phyloP scores from a whole-genome alignment of 2,329 filamentous ascomycete species.

The Stagonosporopsis chrysanthemi region DNA sequence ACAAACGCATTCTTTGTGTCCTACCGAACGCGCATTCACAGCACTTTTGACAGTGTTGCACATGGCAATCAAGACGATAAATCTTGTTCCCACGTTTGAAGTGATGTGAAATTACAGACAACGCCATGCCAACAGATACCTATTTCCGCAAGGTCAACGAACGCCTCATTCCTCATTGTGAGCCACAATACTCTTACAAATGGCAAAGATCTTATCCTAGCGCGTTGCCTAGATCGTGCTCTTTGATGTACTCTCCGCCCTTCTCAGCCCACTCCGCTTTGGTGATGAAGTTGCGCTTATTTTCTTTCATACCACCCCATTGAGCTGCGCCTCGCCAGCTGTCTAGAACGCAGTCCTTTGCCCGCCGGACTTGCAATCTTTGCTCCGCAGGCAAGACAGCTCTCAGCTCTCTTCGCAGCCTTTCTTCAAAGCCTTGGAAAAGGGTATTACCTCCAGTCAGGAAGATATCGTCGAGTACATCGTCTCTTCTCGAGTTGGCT shows the following conservation, averaged over 20 bases:
- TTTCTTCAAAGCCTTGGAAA: slow-evolving; percentile 89
- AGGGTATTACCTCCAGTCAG: slow-evolving; percentile 91
- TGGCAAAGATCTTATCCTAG: background rate
- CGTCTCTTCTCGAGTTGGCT: slow-evolving; percentile 64
- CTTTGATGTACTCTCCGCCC: slow-evolving; percentile 93
- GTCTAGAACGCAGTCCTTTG: slow-evolving; percentile 79
- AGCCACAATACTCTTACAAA: slow-evolving; percentile 2
- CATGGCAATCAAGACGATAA: background rate
- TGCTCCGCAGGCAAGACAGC: slow-evolving; percentile 76
- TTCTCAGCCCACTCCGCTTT: slow-evolving; percentile 89
- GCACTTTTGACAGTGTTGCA: background rate
- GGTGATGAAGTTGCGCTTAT: slow-evolving; percentile 72
- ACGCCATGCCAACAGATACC: background rate
- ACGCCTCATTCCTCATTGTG: background rate
- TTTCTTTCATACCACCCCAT: slow-evolving; percentile 73
- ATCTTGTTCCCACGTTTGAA: background rate
- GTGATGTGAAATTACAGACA: background rate
- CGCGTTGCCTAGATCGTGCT: slow-evolving; percentile 56
- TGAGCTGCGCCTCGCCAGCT: slow-evolving; percentile 91
- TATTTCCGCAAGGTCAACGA: background rate
- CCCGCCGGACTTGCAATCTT: slow-evolving; percentile 73
- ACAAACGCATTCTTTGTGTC: background rate
- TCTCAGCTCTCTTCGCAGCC: slow-evolving; percentile 71
- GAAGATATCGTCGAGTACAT: slow-evolving; percentile 86
- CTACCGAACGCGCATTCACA: background rate